Evolutionary conservation across 2,329 filamentous ascomycete species (phyloP), one percentile per base, ranked within the genome.

Genomic region (Helicocarpus griseus): DNA sequence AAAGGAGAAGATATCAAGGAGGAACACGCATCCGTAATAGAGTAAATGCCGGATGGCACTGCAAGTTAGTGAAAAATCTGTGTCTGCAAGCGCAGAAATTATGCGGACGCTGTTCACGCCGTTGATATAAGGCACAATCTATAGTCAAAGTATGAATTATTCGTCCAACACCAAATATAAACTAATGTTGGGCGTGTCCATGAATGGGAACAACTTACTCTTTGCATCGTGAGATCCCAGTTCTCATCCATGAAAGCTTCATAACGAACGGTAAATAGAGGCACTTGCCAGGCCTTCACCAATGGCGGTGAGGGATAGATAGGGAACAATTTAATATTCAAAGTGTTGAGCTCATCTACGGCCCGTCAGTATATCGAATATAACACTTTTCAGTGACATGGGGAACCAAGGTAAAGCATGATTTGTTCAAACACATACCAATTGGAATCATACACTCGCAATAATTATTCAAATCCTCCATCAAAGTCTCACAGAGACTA

Each of bases 371-470:
- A 43, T 19, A 13, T 19, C 29, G 29, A n/a, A 43, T 22, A 56
- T 57, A 22, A 28, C 24, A 11, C n/a, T n/a, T n/a, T n/a, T n/a
- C n/a, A n/a, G n/a, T n/a, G n/a, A n/a, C n/a, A n/a, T n/a, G n/a
- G n/a, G n/a, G n/a, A n/a, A n/a, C n/a, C n/a, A n/a, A n/a, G n/a
- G n/a, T n/a, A n/a, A n/a, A n/a, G n/a, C n/a, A n/a, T n/a, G n/a
- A n/a, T n/a, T n/a, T n/a, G n/a, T n/a, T n/a, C n/a, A n/a, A n/a
- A n/a, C 14, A 74, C 80, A 57, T 72, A 90, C 87, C 87, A 57
- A 96, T 91, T 0, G 90, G 90, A 62, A 96, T 95, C 90, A 95
- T 95, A 76, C 90, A 95, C 73, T 98, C 93, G 64, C 88, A 90
- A 64, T 96, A 98, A 61, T 94, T 94, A 65, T 97, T 96, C 59